phyloP scores from a whole-genome alignment of 2,329 filamentous ascomycete genomes.

The Cercospora sp. region DNA sequence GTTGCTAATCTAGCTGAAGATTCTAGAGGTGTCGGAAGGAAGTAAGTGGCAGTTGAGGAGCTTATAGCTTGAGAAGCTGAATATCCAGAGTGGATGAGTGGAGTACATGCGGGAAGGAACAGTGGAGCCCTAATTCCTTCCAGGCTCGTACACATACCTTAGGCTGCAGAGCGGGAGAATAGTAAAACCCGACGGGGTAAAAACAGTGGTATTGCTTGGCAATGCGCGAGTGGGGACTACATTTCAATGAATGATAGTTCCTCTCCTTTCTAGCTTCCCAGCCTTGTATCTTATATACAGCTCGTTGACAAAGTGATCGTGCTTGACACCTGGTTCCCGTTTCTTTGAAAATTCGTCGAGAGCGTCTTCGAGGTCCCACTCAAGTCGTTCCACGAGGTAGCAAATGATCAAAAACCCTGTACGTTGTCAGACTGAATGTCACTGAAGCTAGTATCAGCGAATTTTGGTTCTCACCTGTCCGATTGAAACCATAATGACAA shows the following conservation, averaged over 20 bases:
- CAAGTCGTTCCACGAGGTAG: conserved; percentile 82
- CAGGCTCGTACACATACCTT: neutral
- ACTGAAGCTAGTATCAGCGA: neutral
- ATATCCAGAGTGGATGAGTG: neutral
- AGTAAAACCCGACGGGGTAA: neutral
- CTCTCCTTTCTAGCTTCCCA: conserved; percentile 26
- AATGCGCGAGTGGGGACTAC: neutral
- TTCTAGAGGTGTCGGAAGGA: neutral
- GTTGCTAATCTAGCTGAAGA: neutral
- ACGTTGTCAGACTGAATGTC: conserved; percentile 39
- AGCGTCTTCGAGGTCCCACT: conserved; percentile 71
- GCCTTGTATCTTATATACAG: conserved; percentile 15
- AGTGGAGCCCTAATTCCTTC: neutral
- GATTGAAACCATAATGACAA: conserved; percentile 93
- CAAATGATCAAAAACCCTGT: conserved; percentile 89
- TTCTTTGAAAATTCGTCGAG: conserved; percentile 73
- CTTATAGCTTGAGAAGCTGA: neutral
- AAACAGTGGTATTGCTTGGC: neutral
- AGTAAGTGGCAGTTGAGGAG: neutral
- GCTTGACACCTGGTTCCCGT: conserved; percentile 80
- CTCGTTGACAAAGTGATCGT: conserved; percentile 84
- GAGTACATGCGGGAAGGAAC: neutral
- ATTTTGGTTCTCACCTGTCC: neutral
- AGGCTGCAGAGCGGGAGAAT: neutral
- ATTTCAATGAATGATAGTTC: conserved; percentile 16